Base-by-base conservation (phyloP, 1,139 yeast species). In the Hemisphaericaspora xylanilytica region DNA sequence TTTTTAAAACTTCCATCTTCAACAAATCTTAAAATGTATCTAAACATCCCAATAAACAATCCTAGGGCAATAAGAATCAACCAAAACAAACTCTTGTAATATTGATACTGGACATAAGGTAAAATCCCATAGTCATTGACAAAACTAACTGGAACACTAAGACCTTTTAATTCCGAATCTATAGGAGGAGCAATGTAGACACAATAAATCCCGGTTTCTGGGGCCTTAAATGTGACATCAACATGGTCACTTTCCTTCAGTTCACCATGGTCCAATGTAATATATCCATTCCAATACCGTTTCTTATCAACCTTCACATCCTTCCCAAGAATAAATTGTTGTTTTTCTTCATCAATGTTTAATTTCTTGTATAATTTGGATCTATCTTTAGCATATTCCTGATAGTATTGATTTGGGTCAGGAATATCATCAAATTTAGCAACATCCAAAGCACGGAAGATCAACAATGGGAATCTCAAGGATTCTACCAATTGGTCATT, bases 141-240 rank as follows among this genome's bases (percentile, higher is more conserved):
- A 42, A 51, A 51, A 11, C 41, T 42, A 9, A 66, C 48, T 1
- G 63, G 56, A 8, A 61, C 40, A 7, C 38, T 35, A 22, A 58
- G 35, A 4, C 37, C 28, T 5, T 37, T 16, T 3, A 56, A 32
- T 0, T 33, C 40, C 13, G 29, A 38, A 10, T 45, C 53, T 1
- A 37, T 34, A 3, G 61, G 58, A 5, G 60, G 58, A 3, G 65
- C 67, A 34, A 59, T 48, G 42, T 64, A 66, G 15, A 61, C 60
- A 52, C 72, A 67, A 43, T 66, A 67, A 13, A 56, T 42, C 1
- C 73, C 73, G 1, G 65, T 48, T 17, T 54, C 46, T 3, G 52
- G 44, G 5, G 61, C 56, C 1, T 43, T 33, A 33, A 55, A 44
- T 16, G 6, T 38, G 39, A 34, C 46, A 43, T 42, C 41, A 17